Conservation (phyloP, 1,284 basidiomycete genomes). For the Melampsora larici-populina region DNA sequence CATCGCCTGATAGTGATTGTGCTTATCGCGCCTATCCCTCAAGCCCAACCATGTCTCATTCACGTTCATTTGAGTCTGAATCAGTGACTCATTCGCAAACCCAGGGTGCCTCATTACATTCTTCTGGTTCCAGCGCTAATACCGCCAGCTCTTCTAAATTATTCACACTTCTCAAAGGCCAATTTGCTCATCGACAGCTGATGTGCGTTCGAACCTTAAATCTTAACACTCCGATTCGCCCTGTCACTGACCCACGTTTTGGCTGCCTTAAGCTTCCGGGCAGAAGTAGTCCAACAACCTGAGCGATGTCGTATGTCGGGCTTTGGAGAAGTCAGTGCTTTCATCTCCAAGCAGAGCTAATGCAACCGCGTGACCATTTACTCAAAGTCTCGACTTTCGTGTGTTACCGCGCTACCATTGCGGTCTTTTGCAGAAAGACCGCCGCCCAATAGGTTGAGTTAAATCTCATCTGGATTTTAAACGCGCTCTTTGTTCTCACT, state of each 20-base stretch:
- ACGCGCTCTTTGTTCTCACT: too few relatives aligned
- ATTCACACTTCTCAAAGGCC: not conserved
- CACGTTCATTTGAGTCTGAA: not conserved
- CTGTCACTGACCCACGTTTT: not conserved
- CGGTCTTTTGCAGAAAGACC: not conserved
- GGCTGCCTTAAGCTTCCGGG: not conserved
- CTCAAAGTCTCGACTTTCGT: too few relatives aligned
- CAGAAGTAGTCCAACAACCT: conserved; percentile 4
- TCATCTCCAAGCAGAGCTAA: not conserved
- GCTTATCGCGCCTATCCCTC: not conserved
- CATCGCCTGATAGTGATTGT: not conserved
- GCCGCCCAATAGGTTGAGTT: conserved; percentile 8
- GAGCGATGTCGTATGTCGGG: conserved; percentile 7
- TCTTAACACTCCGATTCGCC: not conserved
- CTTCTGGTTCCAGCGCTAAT: not conserved
- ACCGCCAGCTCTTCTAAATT: not conserved
- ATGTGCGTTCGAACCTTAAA: not conserved
- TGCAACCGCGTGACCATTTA: too few relatives aligned
- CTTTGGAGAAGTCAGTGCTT: conserved; percentile 6
- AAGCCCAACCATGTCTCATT: not conserved
- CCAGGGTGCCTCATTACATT: not conserved
- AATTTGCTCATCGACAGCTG: conserved; percentile 3
- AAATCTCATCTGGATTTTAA: not conserved
- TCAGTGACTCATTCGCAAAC: not conserved
- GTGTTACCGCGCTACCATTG: not conserved